Evolutionary conservation across 108 stramenopile species (phyloP).

Genomic region (Fragilaria radians): DNA sequence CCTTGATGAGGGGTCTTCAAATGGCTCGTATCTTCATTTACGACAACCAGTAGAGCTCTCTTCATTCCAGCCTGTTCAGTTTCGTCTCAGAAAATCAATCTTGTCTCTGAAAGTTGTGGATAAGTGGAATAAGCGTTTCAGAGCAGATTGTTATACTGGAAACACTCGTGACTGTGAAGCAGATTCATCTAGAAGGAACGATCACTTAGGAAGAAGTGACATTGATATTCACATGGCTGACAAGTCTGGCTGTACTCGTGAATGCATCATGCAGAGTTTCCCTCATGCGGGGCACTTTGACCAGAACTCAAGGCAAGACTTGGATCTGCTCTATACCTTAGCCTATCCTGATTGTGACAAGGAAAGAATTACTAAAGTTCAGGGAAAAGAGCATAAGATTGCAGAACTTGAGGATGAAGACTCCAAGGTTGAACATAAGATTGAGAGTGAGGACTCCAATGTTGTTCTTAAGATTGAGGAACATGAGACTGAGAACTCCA

Average conservation of each 20-base stretch:
- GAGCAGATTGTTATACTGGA: constrained; percentile 66
- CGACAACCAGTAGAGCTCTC: constrained; percentile 80
- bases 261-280: constrained; percentile 67
- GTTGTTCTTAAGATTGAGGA: too few relatives aligned
- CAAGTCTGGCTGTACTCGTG: constrained; percentile 66
- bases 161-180: constrained; percentile 16
- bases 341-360: constrained; percentile 62
- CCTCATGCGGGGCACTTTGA: constrained; percentile 68
- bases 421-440: background rate
- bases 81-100: constrained; percentile 80
- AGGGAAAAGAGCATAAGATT: constrained; percentile 2
- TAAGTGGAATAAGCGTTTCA: constrained; percentile 77
- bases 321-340: constrained; percentile 76
- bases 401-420: background rate
- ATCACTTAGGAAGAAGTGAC: constrained; percentile 80
- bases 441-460: too few relatives aligned
- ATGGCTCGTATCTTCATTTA: constrained; percentile 84
- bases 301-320: constrained; percentile 69
- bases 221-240: constrained; percentile 74
- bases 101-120: constrained; percentile 87
- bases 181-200: constrained; percentile 18
- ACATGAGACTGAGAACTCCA: too few relatives aligned
- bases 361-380: constrained; percentile 15
- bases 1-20: constrained; percentile 83
- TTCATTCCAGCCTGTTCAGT: constrained; percentile 70